These are phyloP conservation scores for Brettanomyces naardenensis DNA, from an alignment of 805 yeast genomes.

Conservation along the genomic window DNA sequence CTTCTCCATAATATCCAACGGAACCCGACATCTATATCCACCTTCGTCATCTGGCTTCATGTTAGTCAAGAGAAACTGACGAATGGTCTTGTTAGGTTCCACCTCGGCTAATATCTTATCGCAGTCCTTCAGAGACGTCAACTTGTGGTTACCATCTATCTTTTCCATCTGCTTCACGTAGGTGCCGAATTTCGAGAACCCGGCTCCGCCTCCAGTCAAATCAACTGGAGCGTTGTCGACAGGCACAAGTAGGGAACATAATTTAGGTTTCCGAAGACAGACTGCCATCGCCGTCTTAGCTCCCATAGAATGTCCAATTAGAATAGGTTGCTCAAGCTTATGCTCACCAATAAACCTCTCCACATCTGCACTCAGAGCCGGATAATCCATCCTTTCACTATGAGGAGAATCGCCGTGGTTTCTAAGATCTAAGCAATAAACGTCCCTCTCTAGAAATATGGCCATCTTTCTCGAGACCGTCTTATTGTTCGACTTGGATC, in stretches of 20 bases:
- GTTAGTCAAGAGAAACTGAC: slow-evolving; percentile 76
- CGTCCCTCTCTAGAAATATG: slow-evolving; percentile 40
- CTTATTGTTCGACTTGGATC: slow-evolving; percentile 73
- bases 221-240: slow-evolving; percentile 91
- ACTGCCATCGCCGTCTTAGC: slow-evolving; percentile 91
- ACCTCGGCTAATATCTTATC: slow-evolving; percentile 53
- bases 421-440: slow-evolving; percentile 69
- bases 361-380: slow-evolving; percentile 80
- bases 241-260: slow-evolving; percentile 55
- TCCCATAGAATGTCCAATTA: slow-evolving; percentile 86
- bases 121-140: slow-evolving; percentile 56
- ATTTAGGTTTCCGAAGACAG: slow-evolving; percentile 56
- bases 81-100: slow-evolving; percentile 50
- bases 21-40: slow-evolving; percentile 47
- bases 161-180: slow-evolving; percentile 59
- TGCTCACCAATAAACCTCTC: slow-evolving; percentile 53
- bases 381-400: slow-evolving; percentile 60
- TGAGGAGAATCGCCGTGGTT: slow-evolving; percentile 95
- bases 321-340: slow-evolving; percentile 40
- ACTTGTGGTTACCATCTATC: slow-evolving; percentile 39
- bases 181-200: slow-evolving; percentile 44
- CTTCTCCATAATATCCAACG: slow-evolving; percentile 60
- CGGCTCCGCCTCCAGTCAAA: slow-evolving; percentile 35
- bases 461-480: slow-evolving; percentile 62
- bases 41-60: slow-evolving; percentile 31